phyloP scores from a whole-genome alignment of 768 basidiomycete genomes.

The Solioccasus polychromus region DNA sequence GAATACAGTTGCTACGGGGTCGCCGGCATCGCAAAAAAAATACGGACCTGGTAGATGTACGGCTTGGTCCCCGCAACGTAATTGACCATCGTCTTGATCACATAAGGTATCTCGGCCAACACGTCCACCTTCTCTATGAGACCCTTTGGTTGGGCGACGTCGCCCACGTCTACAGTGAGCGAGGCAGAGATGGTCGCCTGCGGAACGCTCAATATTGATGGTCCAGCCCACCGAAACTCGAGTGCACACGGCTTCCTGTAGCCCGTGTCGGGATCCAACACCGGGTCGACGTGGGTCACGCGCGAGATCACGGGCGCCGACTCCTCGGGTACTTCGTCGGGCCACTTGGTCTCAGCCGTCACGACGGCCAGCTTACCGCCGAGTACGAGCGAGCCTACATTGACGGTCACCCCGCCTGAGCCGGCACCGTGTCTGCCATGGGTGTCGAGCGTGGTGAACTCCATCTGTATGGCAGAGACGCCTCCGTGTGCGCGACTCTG shows the following conservation, averaged over 20 bases:
- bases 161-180: conserved; percentile 56
- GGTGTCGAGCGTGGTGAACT: conserved; percentile 79
- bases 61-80: conserved; percentile 94
- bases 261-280: conserved; percentile 74
- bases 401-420: conserved; percentile 81
- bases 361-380: conserved; percentile 73
- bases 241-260: conserved; percentile 73
- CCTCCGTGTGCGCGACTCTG: conserved; percentile 70
- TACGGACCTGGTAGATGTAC: conserved; percentile 87
- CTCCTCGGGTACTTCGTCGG: conserved; percentile 52
- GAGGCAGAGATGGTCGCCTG: conserved; percentile 56
- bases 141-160: conserved; percentile 57
- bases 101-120: conserved; percentile 89
- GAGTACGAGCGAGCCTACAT: conserved; percentile 81
- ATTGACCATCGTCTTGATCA: conserved; percentile 88
- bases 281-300: conserved; percentile 57
- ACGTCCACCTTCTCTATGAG: conserved; percentile 93
- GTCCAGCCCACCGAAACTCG: conserved; percentile 75
- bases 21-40: background rate
- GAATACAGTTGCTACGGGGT: background rate
- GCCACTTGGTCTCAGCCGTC: conserved; percentile 78
- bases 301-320: conserved; percentile 58
- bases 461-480: conserved; percentile 91
- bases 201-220: conserved; percentile 52
- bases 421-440: conserved; percentile 79